Evolutionary conservation across 2,329 filamentous ascomycete species (phyloP), one percentile per base, ranked within the genome.

Genomic region (Fusarium pseudoanthophilum): DNA sequence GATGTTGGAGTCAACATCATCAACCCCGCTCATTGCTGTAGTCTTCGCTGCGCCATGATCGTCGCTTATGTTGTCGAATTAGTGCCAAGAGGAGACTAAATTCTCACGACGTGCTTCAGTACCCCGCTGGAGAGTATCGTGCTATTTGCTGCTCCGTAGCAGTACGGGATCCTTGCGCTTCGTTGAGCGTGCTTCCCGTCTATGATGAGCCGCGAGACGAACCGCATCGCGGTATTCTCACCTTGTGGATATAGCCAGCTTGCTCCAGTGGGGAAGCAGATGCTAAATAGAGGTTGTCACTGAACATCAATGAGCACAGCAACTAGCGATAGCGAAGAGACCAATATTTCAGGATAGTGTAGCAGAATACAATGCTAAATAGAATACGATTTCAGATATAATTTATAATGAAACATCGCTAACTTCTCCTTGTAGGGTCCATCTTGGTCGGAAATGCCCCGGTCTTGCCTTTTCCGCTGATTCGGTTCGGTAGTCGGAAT

Each of bases 401-500:
- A 45, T 0, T 21, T 28, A 28, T 14, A 21, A 16, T 21, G n/a
- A 26, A 36, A 15, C 1, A 14, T 18, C 4, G 24, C 34, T 30
- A 7, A 11, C 34, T n/a, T 37, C 20, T n/a, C 51, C 5, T 11
- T 11, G 16, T 30, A n/a, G 16, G 7, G 8, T 7, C 1, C 7
- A 16, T n/a, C 21, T 55, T 30, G 1, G 1, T 20, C 55, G 56
- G 42, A 59, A 59, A 59, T 51, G 20, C 24, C 13, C 14, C 20
- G 6, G 42, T 30, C 15, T 51, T 10, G 20, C n/a, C 10, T 49
- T 59, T 51, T 51, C 56, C 56, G 56, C 42, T 30, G 20, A 2
- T 51, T 59, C 42, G 42, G 56, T 51, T 51, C 42, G 42, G 56
- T 7, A 20, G 24, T 30, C 51, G 34, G 51, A 40, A 28, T 55